Evolutionary conservation across 371 early-diverging fungal genomes (phyloP).

Genomic region (Saksenaea vasiformis): DNA sequence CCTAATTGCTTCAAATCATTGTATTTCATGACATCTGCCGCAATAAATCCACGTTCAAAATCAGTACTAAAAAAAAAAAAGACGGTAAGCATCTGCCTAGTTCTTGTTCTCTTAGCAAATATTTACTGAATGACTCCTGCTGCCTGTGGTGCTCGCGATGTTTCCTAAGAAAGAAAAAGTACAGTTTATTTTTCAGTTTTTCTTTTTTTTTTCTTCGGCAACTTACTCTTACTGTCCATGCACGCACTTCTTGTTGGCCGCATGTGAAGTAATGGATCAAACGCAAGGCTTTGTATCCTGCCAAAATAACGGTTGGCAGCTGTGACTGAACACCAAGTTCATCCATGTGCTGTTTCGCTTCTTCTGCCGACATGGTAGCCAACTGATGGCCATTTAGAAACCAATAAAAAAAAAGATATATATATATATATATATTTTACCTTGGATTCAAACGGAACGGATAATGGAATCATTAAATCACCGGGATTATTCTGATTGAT

Average conservation of each 20-base stretch:
- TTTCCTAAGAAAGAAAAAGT: constrained; percentile 45
- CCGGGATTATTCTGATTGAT: constrained; percentile 84
- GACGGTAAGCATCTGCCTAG: background rate
- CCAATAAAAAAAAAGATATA: constrained; percentile 1
- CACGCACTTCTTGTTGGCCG: constrained; percentile 85
- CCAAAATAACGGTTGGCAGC: constrained; percentile 75
- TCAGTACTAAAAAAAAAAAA: constrained; percentile 64
- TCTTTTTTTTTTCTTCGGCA: background rate
- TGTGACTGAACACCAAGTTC: constrained; percentile 50
- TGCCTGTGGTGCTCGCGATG: constrained; percentile 89
- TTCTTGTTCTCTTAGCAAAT: background rate
- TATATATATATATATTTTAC: background rate
- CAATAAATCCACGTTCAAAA: constrained; percentile 90
- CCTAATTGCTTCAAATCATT: constrained; percentile 64
- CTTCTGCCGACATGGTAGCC: constrained; percentile 46
- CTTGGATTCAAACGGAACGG: constrained; percentile 76
- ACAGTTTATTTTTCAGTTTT: background rate
- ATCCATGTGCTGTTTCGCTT: constrained; percentile 36
- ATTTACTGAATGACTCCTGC: constrained; percentile 80
- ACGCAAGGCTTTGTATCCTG: constrained; percentile 87
- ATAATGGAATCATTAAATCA: constrained; percentile 88
- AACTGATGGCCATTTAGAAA: constrained; percentile 23
- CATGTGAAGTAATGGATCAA: constrained; percentile 92
- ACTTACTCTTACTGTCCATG: constrained; percentile 73
- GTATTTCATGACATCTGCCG: constrained; percentile 89